These are phyloP conservation scores for Neurospora intermedia DNA, from an alignment of 495 filamentous ascomycete species.

Conservation along the genomic window DNA sequence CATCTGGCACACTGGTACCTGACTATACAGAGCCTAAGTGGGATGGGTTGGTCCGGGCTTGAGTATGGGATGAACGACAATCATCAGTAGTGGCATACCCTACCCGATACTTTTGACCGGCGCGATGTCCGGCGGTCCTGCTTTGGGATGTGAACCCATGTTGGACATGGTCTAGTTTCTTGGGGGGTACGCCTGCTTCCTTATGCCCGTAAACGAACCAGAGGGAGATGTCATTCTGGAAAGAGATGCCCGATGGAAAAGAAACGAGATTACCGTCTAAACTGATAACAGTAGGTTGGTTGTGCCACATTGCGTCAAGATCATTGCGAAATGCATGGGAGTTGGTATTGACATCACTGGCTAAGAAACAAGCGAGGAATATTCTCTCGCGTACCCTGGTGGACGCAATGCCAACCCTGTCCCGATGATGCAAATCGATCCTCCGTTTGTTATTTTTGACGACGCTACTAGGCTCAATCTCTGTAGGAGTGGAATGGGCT, in stretches of 20 bases:
- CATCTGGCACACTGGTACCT: background rate
- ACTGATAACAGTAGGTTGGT: background rate
- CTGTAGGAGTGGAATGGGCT: background rate
- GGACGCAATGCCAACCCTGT: background rate
- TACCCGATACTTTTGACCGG: background rate
- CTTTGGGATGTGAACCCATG: background rate
- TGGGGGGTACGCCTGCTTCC: background rate
- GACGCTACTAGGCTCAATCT: background rate
- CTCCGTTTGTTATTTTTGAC: background rate
- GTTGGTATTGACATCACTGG: background rate
- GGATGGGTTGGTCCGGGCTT: background rate
- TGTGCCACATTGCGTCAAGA: background rate
- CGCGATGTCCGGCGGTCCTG: background rate
- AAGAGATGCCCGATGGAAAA: background rate
- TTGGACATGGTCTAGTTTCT: background rate
- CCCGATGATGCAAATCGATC: background rate
- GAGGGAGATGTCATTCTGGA: background rate
- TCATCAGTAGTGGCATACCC: background rate
- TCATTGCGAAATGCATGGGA: background rate
- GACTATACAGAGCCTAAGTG: background rate
- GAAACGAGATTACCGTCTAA: background rate
- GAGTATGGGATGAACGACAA: background rate
- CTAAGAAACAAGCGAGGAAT: background rate
- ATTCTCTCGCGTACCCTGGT: background rate
- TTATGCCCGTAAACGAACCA: background rate